A percentile compares a stretch with the other conserved stretches of the same genome.
phyloP scores from a whole-genome alignment of 495 filamentous ascomycete genomes.

The Cercophora newfieldiana region DNA sequence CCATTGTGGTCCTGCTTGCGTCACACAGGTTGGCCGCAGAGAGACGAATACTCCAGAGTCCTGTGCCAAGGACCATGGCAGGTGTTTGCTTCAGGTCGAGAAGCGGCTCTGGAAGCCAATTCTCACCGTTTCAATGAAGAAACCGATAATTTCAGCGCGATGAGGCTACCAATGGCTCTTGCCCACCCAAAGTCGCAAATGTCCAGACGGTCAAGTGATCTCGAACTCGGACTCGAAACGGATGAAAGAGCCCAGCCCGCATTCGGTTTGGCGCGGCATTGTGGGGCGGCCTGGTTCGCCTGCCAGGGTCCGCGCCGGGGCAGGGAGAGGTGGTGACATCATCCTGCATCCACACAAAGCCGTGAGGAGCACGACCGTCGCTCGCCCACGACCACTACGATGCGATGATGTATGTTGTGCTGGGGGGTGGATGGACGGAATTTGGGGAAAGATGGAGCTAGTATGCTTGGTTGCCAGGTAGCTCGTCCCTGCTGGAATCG shows the following conservation, averaged over 20 bases:
- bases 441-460: background rate
- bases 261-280: conserved; percentile 7
- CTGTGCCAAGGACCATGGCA: background rate
- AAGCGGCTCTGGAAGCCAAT: background rate
- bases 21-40: background rate
- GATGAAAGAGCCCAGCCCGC: conserved; percentile 1
- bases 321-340: conserved; percentile 37
- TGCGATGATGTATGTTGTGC: conserved; percentile 33
- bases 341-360: conserved; percentile 31
- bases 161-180: background rate
- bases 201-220: background rate
- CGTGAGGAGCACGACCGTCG: conserved; percentile 14
- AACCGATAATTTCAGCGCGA: background rate
- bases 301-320: conserved; percentile 18
- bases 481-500: conserved; percentile 19
- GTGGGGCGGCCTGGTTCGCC: background rate
- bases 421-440: background rate
- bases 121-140: background rate
- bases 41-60: background rate
- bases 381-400: conserved; percentile 19
- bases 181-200: background rate
- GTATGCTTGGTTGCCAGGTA: background rate
- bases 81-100: no score
- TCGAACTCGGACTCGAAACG: background rate
- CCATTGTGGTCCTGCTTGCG: background rate